Percentiles rank a stretch among this genome's conserved stretches.
Evolutionary conservation across 2,329 filamentous ascomycete species (phyloP).

Genomic region (Colletotrichum godetiae): DNA sequence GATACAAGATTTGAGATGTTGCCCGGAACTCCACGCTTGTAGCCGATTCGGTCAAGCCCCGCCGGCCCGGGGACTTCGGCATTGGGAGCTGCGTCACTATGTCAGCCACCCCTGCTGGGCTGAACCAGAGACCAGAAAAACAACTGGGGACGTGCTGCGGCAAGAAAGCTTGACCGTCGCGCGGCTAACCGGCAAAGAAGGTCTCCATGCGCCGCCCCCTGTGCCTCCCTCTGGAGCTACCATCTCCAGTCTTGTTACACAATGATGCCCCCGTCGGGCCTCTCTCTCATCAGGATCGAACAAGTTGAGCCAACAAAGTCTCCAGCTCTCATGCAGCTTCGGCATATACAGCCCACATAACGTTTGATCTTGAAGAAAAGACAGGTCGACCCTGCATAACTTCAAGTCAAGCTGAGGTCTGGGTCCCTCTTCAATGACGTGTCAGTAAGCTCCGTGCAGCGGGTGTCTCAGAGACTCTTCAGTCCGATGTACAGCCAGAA

Average conservation of each 20-base stretch:
- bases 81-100: constrained; percentile 14
- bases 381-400: constrained; percentile 10
- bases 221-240: background rate
- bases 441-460: constrained; percentile 9
- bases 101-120: constrained; percentile 31
- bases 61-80: constrained; percentile 21
- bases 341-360: background rate
- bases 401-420: background rate
- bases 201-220: constrained; percentile 10
- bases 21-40: background rate
- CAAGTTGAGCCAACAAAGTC: background rate
- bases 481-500: background rate
- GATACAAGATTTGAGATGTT: constrained; percentile 1
- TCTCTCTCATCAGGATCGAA: background rate
- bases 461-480: constrained; percentile 7
- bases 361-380: background rate
- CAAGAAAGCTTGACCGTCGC: constrained; percentile 29
- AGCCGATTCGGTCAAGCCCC: constrained; percentile 7
- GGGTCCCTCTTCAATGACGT: constrained; percentile 9
- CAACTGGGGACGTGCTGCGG: background rate
- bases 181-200: constrained; percentile 28
- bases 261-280: background rate
- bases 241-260: background rate
- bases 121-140: constrained; percentile 1
- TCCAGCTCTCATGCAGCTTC: background rate